Evolutionary conservation across 2,329 filamentous ascomycete genomes (phyloP), one percentile per base, ranked within the genome.

Genomic region (Paraphaeosphaeria minitans): DNA sequence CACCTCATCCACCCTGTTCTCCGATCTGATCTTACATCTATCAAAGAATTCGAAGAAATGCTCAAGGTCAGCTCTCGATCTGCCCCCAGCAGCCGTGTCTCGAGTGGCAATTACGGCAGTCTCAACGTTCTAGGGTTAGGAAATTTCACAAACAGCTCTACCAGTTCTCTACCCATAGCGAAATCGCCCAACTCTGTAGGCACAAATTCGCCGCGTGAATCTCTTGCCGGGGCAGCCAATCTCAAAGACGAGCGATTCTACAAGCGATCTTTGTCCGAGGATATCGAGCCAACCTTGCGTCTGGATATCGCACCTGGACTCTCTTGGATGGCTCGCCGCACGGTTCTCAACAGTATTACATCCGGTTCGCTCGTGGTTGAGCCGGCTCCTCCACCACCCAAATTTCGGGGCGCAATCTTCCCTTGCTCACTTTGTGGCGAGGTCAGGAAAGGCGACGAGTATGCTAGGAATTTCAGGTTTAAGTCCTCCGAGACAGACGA

Each of bases 231-330:
- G 21, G 56, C 61, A 21, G 60, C 85, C 3, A 87, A 88, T 4
- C 80, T 99, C 42, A 96, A 95, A 72, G 95, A 98, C 57, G 92
- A 90, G 29, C 92, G 90, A 64, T 99, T 98, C 73, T 99, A 94
- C 80, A 98, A 98, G 80, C 88, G 95, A 48, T 89, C 88, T 6
- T 78, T 98, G 27, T 84, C 87, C 21, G 95, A 99, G 75, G 95
- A 99, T 71, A 92, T 99, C 57, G 95, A 99, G 73, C 95, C 95
- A 0, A 97, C 95, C 0, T 81, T 99, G 10, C 88, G 95, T 43
- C 85, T 99, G 3, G 95, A 99, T 75, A 85, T 87, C 2, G 93
- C 95, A 0, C 95, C 95, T 0, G 92, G 93, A 0, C 85, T 99
- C 29, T 97, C 93, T 0, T 99, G 95, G 92, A 84, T 99, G 48